These are phyloP conservation scores for Tylopilus balloui DNA, from an alignment of 768 basidiomycete genomes.

Conservation along the genomic window DNA sequence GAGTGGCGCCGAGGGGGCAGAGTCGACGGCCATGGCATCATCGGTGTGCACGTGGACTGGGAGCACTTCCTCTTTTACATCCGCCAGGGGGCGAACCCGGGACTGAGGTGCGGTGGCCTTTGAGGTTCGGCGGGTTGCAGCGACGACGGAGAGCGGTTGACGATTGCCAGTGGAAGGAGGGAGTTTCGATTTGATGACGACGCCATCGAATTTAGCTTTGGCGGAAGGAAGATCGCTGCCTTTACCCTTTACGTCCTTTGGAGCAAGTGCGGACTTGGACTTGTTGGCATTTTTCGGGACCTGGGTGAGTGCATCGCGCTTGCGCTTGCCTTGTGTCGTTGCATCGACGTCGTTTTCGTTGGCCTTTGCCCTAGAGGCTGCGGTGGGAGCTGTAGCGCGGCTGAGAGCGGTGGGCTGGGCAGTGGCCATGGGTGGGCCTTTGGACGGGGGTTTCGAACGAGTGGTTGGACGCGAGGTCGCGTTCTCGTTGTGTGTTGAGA, in stretches of 20 bases:
- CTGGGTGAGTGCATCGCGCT: conserved; percentile 72
- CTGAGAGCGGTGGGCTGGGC: conserved; percentile 32
- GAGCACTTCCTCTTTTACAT: conserved; percentile 27
- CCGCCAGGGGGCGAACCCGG: conserved; percentile 23
- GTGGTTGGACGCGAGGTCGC: conserved; percentile 60
- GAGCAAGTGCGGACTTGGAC: conserved; percentile 35
- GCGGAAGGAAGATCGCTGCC: conserved; percentile 38
- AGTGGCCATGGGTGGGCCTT: conserved; percentile 33
- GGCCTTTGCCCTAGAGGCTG: conserved; percentile 34
- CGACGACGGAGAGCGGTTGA: conserved; percentile 53
- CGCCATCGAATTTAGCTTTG: conserved; percentile 57
- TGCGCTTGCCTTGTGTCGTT: conserved; percentile 57
- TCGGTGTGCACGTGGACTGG: conserved; percentile 34
- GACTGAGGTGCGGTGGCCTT: conserved; percentile 25
- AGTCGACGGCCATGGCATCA: conserved; percentile 51
- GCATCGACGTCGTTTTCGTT: conserved; percentile 45
- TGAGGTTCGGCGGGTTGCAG: conserved; percentile 38
- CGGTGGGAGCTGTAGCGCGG: conserved; percentile 40
- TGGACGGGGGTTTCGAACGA: conserved; percentile 54
- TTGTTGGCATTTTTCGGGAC: conserved; percentile 52
- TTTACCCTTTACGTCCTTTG: conserved; percentile 51
- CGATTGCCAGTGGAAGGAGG: conserved; percentile 33
- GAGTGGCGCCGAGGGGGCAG: conserved; percentile 27
- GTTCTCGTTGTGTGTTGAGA: conserved; percentile 60
- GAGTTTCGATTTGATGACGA: conserved; percentile 52